Percentiles rank a stretch among this genome's conserved stretches.
Conservation (phyloP, 371 early-diverging fungal species). For the Basidiobolus heterosporus region DNA sequence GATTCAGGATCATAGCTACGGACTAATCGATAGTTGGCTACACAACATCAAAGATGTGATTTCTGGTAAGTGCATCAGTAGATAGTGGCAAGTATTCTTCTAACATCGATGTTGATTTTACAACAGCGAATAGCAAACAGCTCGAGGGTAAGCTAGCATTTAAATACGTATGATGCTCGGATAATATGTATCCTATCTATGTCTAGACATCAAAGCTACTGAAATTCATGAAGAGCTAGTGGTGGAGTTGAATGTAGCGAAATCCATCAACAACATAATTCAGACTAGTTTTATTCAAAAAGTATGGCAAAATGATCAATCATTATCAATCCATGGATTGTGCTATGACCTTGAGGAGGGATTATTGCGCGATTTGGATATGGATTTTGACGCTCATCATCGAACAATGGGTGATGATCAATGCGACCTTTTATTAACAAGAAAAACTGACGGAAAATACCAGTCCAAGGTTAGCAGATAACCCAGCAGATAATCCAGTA, state of each 20-base stretch:
- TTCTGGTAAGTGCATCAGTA: conserved; percentile 26
- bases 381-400: no score
- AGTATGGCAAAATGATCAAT: conserved; percentile 65
- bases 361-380: no score
- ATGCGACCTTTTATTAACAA: no score
- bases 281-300: conserved; percentile 61
- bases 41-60: conserved; percentile 61
- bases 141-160: no score
- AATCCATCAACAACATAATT: conserved; percentile 54
- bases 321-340: conserved; percentile 69
- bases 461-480: no score
- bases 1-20: conserved; percentile 37
- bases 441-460: no score
- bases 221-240: conserved; percentile 27
- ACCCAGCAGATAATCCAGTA: no score
- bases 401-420: no score
- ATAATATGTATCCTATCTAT: background rate
- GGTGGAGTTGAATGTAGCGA: conserved; percentile 57
- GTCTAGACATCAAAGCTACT: conserved; percentile 11
- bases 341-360: conserved; percentile 24
- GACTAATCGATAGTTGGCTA: conserved; percentile 76
- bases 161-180: background rate
- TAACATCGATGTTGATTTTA: no score
- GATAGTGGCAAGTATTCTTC: conserved; percentile 16
- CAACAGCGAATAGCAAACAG: background rate